These are phyloP conservation scores for Prunus mira DNA, from an alignment of 306 rosid genomes.

Conservation along the genomic window DNA sequence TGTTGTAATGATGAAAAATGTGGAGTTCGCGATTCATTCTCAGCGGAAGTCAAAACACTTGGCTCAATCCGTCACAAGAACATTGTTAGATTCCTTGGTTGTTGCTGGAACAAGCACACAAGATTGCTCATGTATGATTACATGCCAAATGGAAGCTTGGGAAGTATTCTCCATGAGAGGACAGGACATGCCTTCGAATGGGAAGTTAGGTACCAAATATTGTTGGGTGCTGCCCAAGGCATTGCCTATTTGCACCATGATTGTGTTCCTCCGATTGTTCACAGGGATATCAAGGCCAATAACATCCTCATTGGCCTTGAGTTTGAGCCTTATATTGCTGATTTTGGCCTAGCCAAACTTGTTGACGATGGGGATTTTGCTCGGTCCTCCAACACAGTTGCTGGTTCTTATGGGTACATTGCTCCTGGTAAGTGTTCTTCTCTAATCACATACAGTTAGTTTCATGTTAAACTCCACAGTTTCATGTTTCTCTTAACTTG, in stretches of 20 bases:
- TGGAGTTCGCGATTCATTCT: constrained; percentile 76
- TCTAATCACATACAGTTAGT: not conserved
- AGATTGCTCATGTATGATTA: constrained; percentile 85
- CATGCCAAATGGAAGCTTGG: constrained; percentile 90
- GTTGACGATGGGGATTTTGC: constrained; percentile 79
- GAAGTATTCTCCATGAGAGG: constrained; percentile 80
- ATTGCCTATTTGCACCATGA: constrained; percentile 94
- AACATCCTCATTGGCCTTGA: constrained; percentile 95
- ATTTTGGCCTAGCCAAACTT: constrained; percentile 93
- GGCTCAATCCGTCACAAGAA: constrained; percentile 94
- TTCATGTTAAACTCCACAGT: not conserved
- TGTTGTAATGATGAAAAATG: constrained; percentile 52
- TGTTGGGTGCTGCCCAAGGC: constrained; percentile 91
- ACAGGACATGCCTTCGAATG: constrained; percentile 76
- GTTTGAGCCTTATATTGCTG: constrained; percentile 92
- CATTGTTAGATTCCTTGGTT: constrained; percentile 84
- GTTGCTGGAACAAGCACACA: constrained; percentile 75
- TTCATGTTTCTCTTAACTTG: constrained; percentile 7
- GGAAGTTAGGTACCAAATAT: constrained; percentile 82
- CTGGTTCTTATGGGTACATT: constrained; percentile 96
- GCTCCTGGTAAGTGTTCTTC: constrained; percentile 72
- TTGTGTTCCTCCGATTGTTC: constrained; percentile 94
- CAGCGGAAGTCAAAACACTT: constrained; percentile 73
- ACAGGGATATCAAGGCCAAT: constrained; percentile 93
- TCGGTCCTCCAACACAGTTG: constrained; percentile 83